phyloP scores from a whole-genome alignment of 2,329 filamentous ascomycete species.

The Alternaria novae-zelandiae region DNA sequence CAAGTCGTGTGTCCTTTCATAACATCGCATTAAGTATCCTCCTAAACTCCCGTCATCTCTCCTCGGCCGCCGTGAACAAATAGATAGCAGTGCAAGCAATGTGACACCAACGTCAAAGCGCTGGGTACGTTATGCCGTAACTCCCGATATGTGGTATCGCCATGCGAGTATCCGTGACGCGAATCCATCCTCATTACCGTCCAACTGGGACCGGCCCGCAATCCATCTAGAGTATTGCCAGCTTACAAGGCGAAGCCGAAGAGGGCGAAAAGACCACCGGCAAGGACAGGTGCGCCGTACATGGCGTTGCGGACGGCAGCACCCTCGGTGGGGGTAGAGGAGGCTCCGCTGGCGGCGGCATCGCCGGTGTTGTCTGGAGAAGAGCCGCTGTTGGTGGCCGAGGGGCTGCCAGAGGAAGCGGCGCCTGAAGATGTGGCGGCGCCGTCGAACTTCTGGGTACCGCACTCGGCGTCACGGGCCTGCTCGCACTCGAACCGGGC shows the following conservation, averaged over 20 bases:
- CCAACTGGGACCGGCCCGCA: conserved; percentile 37
- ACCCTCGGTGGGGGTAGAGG: conserved; percentile 32
- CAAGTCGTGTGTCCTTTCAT: conserved; percentile 44
- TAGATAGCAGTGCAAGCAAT: conserved; percentile 25
- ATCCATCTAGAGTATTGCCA: conserved; percentile 12
- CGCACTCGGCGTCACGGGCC: conserved; percentile 55
- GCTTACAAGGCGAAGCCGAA: conserved; percentile 65
- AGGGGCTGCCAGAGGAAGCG: conserved; percentile 27
- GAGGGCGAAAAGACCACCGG: conserved; percentile 60
- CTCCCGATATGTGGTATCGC: conserved; percentile 16
- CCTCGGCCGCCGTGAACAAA: conserved; percentile 24
- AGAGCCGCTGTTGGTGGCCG: conserved; percentile 32
- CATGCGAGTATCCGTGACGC: conserved; percentile 22
- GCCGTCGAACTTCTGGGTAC: conserved; percentile 48
- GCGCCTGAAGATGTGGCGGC: conserved; percentile 34
- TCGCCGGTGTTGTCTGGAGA: conserved; percentile 37
- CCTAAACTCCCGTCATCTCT: conserved; percentile 17
- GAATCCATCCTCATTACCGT: conserved; percentile 33
- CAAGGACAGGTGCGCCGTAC: conserved; percentile 60
- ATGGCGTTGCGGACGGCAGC: conserved; percentile 54
- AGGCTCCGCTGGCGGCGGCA: conserved; percentile 34
- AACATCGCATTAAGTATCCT: conserved; percentile 43
- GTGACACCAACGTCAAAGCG: conserved; percentile 37
- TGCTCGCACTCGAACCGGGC: conserved; percentile 55
- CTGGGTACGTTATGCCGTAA: conserved; percentile 25